These are phyloP conservation scores for Apiospora malaysiana DNA, from an alignment of 2,329 filamentous ascomycete species.

Conservation along the genomic window DNA sequence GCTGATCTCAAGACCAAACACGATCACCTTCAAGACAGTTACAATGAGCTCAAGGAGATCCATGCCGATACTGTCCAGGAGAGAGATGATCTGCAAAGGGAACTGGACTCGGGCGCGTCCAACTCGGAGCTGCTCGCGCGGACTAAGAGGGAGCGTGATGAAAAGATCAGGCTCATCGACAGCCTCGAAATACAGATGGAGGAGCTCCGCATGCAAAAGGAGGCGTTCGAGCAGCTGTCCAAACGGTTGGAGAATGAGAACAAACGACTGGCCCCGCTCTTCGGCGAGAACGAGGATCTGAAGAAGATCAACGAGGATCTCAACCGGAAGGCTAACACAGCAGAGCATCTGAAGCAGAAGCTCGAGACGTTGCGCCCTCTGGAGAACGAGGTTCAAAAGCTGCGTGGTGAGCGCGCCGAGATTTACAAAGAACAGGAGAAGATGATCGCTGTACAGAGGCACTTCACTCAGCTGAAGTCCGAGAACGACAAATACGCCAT, in stretches of 20 bases:
- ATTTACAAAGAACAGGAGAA: constrained; percentile 44
- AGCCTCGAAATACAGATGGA: constrained; percentile 71
- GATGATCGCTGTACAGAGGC: constrained; percentile 37
- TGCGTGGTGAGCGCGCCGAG: constrained; percentile 61
- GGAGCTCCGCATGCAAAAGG: constrained; percentile 52
- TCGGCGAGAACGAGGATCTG: constrained; percentile 66
- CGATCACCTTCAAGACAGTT: constrained; percentile 64
- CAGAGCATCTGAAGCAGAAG: constrained; percentile 68
- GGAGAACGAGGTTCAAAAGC: constrained; percentile 60
- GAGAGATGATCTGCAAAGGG: constrained; percentile 61
- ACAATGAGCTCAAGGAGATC: constrained; percentile 63
- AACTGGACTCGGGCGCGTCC: constrained; percentile 59
- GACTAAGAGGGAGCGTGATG: constrained; percentile 51
- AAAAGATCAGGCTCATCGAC: constrained; percentile 75
- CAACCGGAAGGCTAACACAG: constrained; percentile 67
- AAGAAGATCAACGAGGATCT: constrained; percentile 64
- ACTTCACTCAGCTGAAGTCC: constrained; percentile 42
- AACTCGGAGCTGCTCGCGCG: constrained; percentile 42
- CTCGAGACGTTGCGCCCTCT: constrained; percentile 62
- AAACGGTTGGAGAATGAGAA: constrained; percentile 52
- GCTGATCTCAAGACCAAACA: constrained; percentile 65
- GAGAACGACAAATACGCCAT: constrained; percentile 39
- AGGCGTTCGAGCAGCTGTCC: constrained; percentile 42
- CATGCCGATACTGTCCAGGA: constrained; percentile 65
- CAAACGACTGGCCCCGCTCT: constrained; percentile 55